phyloP scores from a whole-genome alignment of 2,329 filamentous ascomycete species.

The Atkinsonella hypoxylon region DNA sequence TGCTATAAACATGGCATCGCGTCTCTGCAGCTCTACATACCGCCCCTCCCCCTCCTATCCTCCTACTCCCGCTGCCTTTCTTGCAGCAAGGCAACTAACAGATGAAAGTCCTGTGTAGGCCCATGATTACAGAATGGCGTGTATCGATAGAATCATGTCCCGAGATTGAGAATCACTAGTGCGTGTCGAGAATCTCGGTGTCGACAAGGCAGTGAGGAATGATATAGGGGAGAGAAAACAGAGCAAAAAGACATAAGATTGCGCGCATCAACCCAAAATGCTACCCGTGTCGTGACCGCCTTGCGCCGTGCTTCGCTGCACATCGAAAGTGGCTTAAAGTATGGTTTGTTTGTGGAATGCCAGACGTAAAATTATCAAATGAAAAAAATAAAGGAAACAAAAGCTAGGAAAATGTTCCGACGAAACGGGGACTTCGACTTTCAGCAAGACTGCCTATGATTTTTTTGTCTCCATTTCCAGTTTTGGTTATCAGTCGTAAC shows the following conservation, averaged over 20 bases:
- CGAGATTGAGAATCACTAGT: not conserved
- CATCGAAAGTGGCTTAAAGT: slow-evolving; percentile 21
- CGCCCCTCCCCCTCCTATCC: not conserved
- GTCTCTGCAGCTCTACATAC: not conserved
- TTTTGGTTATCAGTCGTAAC: not conserved
- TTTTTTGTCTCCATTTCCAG: not conserved
- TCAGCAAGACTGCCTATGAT: not conserved
- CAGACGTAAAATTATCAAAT: slow-evolving; percentile 16
- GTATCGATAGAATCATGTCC: not conserved
- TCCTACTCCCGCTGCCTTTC: not conserved
- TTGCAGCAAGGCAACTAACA: not conserved
- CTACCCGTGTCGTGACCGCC: slow-evolving; percentile 23
- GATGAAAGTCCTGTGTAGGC: not conserved
- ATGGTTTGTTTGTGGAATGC: slow-evolving; percentile 24
- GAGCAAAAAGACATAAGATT: slow-evolving; percentile 19
- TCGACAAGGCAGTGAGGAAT: slow-evolving; percentile 13
- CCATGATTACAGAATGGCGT: slow-evolving; percentile 3
- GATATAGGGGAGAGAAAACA: slow-evolving; percentile 12
- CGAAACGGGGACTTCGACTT: not conserved
- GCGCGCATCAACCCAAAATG: slow-evolving; percentile 18
- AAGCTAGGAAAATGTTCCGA: not conserved
- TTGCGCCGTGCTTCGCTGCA: slow-evolving; percentile 28
- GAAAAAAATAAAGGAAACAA: not conserved
- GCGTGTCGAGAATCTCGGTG: not conserved
- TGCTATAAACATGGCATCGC: slow-evolving; percentile 1